Conservation (phyloP, 2,329 filamentous ascomycete genomes). For the Thyridium curvatum region DNA sequence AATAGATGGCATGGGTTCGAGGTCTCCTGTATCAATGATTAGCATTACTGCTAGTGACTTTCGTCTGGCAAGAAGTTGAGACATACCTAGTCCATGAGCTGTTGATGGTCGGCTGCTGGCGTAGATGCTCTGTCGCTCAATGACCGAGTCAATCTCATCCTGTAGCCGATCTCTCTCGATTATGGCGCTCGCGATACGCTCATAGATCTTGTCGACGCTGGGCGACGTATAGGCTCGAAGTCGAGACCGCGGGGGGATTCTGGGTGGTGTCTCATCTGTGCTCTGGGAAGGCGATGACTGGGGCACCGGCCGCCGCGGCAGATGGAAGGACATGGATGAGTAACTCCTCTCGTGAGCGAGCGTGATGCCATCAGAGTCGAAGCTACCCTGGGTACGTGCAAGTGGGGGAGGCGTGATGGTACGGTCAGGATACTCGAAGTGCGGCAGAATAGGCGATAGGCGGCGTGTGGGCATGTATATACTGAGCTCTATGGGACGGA, state of each 20-base stretch:
- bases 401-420: conserved; percentile 31
- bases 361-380: conserved; percentile 25
- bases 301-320: conserved; percentile 39
- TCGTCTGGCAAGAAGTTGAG: conserved; percentile 3
- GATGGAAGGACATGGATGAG: conserved; percentile 50
- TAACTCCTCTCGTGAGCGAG: conserved; percentile 35
- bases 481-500: conserved; percentile 51
- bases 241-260: conserved; percentile 38
- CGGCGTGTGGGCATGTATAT: conserved; percentile 39
- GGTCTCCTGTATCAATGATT: conserved; percentile 22
- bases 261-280: conserved; percentile 23
- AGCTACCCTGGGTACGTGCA: conserved; percentile 23
- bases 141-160: conserved; percentile 51
- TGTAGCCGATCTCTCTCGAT: conserved; percentile 53
- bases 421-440: conserved; percentile 34
- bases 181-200: conserved; percentile 50
- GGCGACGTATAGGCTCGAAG: conserved; percentile 38
- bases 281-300: conserved; percentile 24
- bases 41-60: neutral
- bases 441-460: conserved; percentile 50
- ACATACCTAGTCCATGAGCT: conserved; percentile 32
- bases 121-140: conserved; percentile 56
- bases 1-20: conserved; percentile 48
- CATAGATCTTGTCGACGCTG: conserved; percentile 44
- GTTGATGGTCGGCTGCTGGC: conserved; percentile 46